A percentile compares a stretch with the other conserved stretches of the same genome.
phyloP scores from a whole-genome alignment of 805 yeast genomes.

The Kodamaea leandrae region DNA sequence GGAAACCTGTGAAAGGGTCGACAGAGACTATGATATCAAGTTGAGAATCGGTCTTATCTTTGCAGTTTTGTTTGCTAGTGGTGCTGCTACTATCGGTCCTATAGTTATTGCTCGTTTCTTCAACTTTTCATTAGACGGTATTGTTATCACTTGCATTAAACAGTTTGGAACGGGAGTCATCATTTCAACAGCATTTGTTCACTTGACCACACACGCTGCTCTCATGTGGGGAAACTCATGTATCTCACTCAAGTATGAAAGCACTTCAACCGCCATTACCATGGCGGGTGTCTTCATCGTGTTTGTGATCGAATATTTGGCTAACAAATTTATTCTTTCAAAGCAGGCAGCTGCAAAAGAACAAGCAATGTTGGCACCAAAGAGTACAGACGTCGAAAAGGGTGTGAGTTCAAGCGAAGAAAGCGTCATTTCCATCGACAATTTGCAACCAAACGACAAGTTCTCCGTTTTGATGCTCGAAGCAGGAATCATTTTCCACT shows the following conservation, averaged over 20 bases:
- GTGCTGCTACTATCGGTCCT: constrained; percentile 34
- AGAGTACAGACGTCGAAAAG: neutral
- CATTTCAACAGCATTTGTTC: constrained; percentile 33
- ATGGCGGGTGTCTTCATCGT: constrained; percentile 30
- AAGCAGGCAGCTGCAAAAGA: neutral
- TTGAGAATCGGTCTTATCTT: constrained; percentile 32
- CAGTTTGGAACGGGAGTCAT: constrained; percentile 32
- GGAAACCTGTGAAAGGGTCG: constrained; percentile 21
- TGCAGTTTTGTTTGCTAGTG: constrained; percentile 33
- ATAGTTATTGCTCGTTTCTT: constrained; percentile 21
- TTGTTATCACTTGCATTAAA: constrained; percentile 5
- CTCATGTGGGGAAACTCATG: constrained; percentile 28
- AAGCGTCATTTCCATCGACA: neutral
- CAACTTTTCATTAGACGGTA: constrained; percentile 4
- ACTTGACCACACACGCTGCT: constrained; percentile 25
- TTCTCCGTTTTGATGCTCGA: constrained; percentile 19
- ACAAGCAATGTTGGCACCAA: neutral
- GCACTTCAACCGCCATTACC: constrained; percentile 25
- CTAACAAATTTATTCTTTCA: constrained; percentile 1
- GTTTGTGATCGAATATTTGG: constrained; percentile 21
- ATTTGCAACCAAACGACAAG: constrained; percentile 11
- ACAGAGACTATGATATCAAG: constrained; percentile 26
- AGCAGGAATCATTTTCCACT: constrained; percentile 32
- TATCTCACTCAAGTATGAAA: constrained; percentile 23
- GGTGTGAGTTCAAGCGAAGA: neutral